Percentiles rank a stretch among this genome's conserved stretches.
These are phyloP conservation scores for Panus rudis DNA, from an alignment of 768 basidiomycete genomes.

Conservation along the genomic window DNA sequence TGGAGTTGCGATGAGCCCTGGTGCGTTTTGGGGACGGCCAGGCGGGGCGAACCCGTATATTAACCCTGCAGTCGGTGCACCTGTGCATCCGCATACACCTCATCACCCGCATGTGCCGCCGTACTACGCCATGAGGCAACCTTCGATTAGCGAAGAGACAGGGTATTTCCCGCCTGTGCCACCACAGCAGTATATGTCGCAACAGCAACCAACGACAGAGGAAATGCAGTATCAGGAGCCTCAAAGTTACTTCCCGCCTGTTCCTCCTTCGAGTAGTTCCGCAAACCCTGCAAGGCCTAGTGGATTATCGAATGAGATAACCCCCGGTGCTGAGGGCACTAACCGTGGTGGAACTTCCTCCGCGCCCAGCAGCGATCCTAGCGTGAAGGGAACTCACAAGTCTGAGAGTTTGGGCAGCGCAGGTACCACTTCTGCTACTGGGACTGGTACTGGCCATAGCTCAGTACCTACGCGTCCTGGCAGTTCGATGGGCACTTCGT, in stretches of 20 bases:
- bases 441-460: constrained; percentile 7
- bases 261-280: constrained; percentile 15
- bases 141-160: constrained; percentile 3
- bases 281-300: constrained; percentile 11
- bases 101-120: constrained; percentile 1
- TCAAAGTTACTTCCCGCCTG: constrained; percentile 37
- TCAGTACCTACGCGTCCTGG: constrained; percentile 3
- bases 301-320: constrained; percentile 24
- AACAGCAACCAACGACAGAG: too few relatives aligned
- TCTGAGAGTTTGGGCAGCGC: constrained; percentile 1
- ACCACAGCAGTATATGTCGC: constrained; percentile 9
- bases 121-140: constrained; percentile 6
- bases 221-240: too few relatives aligned
- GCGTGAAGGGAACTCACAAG: background rate
- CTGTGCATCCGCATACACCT: constrained; percentile 28
- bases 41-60: constrained; percentile 34
- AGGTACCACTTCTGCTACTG: constrained; percentile 4
- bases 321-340: constrained; percentile 9
- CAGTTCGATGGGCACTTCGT: constrained; percentile 21
- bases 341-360: constrained; percentile 7
- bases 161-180: constrained; percentile 39
- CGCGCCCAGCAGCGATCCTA: background rate
- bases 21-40: constrained; percentile 60
- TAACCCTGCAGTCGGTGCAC: constrained; percentile 60
- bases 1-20: constrained; percentile 64